Base-by-base conservation (phyloP, 2,329 filamentous ascomycete genomes). In the Beauveria caledonica region DNA sequence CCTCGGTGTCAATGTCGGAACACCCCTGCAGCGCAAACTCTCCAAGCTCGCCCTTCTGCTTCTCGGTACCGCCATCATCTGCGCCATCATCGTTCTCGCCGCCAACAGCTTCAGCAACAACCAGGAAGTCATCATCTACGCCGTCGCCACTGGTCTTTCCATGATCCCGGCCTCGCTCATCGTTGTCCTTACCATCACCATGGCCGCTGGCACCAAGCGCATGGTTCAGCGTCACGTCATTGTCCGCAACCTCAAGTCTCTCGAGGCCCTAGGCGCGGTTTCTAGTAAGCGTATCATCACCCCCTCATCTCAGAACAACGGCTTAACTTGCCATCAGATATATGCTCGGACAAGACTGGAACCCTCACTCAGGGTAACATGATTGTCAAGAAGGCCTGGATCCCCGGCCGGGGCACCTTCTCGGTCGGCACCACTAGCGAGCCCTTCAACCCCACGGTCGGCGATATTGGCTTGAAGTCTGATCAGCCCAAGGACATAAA, bases 41-140 rank as follows among this genome's bases (percentile, higher is more conserved):
- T 86, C 84, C 67, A 86, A 87, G 71, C 81, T 90, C 60, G 87
- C 87, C 6, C 80, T 88, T 27, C 71, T 86, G 2, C 80, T 90
- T 2, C 88, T 90, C 66, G 82, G 78, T 52, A 80, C 86, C 39
- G 87, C 76, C 49, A 67, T 78, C 40, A 62, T 78, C 56, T 76
- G 77, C 54, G 75, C 74, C 25, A 72, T 78, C 60, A 78, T 79
- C 55, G 76, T 78, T 19, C 71, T 78, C 60, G 75, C 69, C 0
- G 76, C 72, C 49, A 78, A 77, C 65, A 69, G 72, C 61, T 77
- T 74, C 68, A 63, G 69, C 50, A 67, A 72, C 42, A 65, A 68
- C 39, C 71, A 72, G 44, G 74, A 77, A 36, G 74, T 77, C 61
- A 68, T 78, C 60, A 73, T 77, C 62, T 78, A 77, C 65, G 76